Base-by-base conservation (phyloP, 1,284 basidiomycete genomes). In the Chiua sp. region DNA sequence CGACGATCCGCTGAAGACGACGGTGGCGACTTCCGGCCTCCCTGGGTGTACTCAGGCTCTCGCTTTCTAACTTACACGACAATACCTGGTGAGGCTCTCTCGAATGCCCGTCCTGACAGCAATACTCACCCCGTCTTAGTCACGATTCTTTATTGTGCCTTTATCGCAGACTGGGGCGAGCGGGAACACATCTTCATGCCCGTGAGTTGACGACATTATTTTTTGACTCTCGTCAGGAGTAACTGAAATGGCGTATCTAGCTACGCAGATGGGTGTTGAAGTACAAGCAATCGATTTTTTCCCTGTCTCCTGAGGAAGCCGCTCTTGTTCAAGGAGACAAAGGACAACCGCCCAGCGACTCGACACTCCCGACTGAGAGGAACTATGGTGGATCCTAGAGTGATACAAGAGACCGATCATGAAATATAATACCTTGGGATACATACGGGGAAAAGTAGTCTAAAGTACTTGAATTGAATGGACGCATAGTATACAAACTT, bases 171-270 rank as follows among this genome's bases (percentile, higher is more conserved):
- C 69, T 90, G 85, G 72, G 88, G 88, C 6, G 85, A 87, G 30
- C 75, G 78, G 53, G 88, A 90, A 37, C 88, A 90, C 70, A 85
- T 89, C 39, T 90, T 90, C 72, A 82, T 80, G 73, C 86, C 87
- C 22, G 88, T 90, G 63, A 67, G 86, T 79, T 32, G 56, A 47
- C 44, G 37, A 32, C 42, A 33, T 22, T 32, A 7, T 26, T 52
- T 20, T 33, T 28, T 47, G 8, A 15, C 28, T 55, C 47, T 55
- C 23, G 26, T 49, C 51, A 12, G n/a, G 20, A n/a, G 22, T 44
- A 35, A 56, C 53, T 47, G 52, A 60, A 42, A 44, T 22, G 39
- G 1, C 50, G 4, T 20, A 35, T 57, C 7, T 44, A 86, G 83
- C 66, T 78, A 46, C 78, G 84, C 30, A 73, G 79, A 67, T 86